Percentiles rank a stretch among this genome's conserved stretches.
These are phyloP conservation scores for Fagus crenata DNA, from an alignment of 306 rosid genomes.

Conservation along the genomic window DNA sequence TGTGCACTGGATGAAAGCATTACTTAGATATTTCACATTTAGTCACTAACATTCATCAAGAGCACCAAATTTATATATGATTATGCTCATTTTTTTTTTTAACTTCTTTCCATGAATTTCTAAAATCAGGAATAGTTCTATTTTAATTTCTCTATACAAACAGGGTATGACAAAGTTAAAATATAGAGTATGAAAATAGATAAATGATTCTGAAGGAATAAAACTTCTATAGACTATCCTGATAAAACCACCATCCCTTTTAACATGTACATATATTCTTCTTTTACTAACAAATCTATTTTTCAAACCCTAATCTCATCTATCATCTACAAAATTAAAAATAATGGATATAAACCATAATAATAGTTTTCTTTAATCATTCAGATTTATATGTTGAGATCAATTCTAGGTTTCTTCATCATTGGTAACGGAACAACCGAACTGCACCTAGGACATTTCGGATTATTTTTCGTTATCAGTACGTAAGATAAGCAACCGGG, in stretches of 20 bases:
- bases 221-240: slow-evolving; percentile 38
- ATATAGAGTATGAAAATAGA: not conserved
- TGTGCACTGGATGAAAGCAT: too few relatives aligned
- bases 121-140: too few relatives aligned
- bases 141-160: not conserved
- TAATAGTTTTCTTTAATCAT: slow-evolving; percentile 9
- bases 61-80: too few relatives aligned
- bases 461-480: slow-evolving; percentile 78
- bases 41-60: too few relatives aligned
- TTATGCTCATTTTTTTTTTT: too few relatives aligned
- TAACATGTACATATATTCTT: slow-evolving; percentile 54
- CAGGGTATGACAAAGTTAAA: not conserved
- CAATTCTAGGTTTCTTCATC: slow-evolving; percentile 85
- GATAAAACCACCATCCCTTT: slow-evolving; percentile 33
- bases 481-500: slow-evolving; percentile 93
- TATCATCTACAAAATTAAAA: slow-evolving; percentile 59
- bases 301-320: slow-evolving; percentile 37
- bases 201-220: not conserved
- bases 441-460: slow-evolving; percentile 86
- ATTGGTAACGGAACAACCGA: slow-evolving; percentile 61
- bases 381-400: slow-evolving; percentile 80
- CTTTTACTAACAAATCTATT: slow-evolving; percentile 41
- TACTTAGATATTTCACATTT: too few relatives aligned
- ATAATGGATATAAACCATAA: slow-evolving; percentile 13
- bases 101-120: too few relatives aligned